Conservation (phyloP, 768 basidiomycete genomes). For the Leccinellum albellum region DNA sequence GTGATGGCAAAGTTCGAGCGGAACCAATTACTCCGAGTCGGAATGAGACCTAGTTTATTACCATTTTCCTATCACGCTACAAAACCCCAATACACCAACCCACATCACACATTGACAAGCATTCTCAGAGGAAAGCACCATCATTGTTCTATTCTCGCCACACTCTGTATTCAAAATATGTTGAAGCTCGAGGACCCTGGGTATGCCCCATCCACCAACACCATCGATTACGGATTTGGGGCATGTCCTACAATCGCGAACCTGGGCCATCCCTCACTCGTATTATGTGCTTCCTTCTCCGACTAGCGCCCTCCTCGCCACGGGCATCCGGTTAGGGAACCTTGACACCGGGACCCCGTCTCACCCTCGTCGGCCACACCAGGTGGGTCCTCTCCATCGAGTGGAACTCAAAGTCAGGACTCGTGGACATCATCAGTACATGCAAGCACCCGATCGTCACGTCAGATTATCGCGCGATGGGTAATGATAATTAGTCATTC, state of each 20-base stretch:
- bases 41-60: too few species aligned
- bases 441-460: conserved; percentile 45
- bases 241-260: conserved; percentile 3
- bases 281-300: conserved; percentile 96
- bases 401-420: too few species aligned
- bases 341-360: conserved; percentile 89
- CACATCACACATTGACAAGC: too few species aligned
- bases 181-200: conserved; percentile 42
- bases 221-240: conserved; percentile 2
- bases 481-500: conserved; percentile 54
- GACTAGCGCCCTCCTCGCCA: conserved; percentile 85
- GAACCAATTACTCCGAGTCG: too few species aligned
- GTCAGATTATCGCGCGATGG: conserved; percentile 6
- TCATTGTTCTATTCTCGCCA: too few species aligned
- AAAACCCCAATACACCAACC: too few species aligned
- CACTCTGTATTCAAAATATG: too few species aligned
- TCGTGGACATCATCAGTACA: too few species aligned
- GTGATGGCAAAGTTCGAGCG: too few species aligned
- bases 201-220: conserved; percentile 39
- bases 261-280: conserved; percentile 85
- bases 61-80: too few species aligned
- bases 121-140: too few species aligned
- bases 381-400: conserved; percentile 97
- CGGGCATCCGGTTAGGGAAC: conserved; percentile 93
- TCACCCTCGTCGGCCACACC: conserved; percentile 77